Conservation (phyloP, 331 rosid genomes). For the Pyracantha coccinea region DNA sequence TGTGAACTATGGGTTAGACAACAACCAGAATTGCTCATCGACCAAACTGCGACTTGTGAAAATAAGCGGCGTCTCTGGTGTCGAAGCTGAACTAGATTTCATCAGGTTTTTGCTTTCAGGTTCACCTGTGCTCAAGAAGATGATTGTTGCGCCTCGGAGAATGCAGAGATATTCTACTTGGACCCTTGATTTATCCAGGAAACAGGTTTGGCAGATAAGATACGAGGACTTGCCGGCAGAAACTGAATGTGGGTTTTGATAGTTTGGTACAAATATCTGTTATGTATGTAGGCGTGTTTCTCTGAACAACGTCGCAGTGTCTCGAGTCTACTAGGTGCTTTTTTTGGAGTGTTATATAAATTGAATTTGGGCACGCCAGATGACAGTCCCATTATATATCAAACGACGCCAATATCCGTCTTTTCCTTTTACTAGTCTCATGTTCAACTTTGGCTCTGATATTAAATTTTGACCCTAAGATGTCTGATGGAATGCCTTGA, state of each 20-base stretch:
- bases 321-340: too few species aligned
- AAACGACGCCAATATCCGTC: too few species aligned
- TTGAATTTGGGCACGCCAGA: too few species aligned
- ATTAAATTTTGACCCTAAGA: neutral
- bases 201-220: neutral
- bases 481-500: neutral
- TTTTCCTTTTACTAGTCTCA: neutral
- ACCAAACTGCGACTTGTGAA: too few species aligned
- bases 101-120: too few species aligned
- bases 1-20: too few species aligned
- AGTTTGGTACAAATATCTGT: neutral
- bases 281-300: neutral
- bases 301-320: neutral
- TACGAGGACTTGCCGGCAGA: neutral
- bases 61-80: too few species aligned
- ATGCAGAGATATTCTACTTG: neutral
- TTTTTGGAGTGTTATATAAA: too few species aligned
- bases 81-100: too few species aligned
- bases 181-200: neutral
- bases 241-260: neutral
- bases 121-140: too few species aligned
- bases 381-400: too few species aligned
- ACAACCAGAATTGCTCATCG: too few species aligned
- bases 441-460: neutral
- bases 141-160: neutral